Base-by-base conservation (phyloP, 2,329 filamentous ascomycete species). In the Fusarium sp. region DNA sequence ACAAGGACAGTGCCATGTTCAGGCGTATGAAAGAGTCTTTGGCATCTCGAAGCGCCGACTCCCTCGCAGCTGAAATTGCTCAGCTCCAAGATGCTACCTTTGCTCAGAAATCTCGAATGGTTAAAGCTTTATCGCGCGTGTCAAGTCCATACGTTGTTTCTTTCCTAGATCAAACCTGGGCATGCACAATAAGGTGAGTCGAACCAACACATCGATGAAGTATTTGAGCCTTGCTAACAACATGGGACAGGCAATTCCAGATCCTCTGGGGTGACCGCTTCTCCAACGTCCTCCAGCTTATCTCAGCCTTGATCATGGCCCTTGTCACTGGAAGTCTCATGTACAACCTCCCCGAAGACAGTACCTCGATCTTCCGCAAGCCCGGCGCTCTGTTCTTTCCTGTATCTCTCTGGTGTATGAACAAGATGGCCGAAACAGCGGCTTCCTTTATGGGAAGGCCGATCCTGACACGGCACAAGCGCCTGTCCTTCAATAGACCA, bases 381-480 rank as follows among this genome's bases (percentile, higher is more conserved):
- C 40, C 44, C 2, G 54, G 54, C 1, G 57, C 72, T 1, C 44
- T 74, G 0, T 74, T 74, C 14, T 65, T 70, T 8, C 52, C 60
- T 13, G 49, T 71, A 4, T 29, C 73, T 0, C 52, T 68, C 7
- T 73, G 67, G 24, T 48, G 70, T 3, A 60, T 73, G 7, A 56
- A 58, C 3, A 70, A 63, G 40, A 62, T 72, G 4, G 67, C 71
- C 0, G 71, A 74, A 32, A 73, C 71, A 7, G 55, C 69, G 16
- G 61, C 60, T 3, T 32, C 72, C 0, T 74, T 79, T 40, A 71
- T 73, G 2, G 71, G 79, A 30, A 72, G 70, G 2, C 57, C 61
- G 0, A 72, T 79, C 14, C 66, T 79, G 22, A 78, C 78, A n/a
- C 79, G 79, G 51, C 77, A 79, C 20, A 59, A 70, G 10, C 70